phyloP scores from a whole-genome alignment of 805 yeast genomes.

The Scheffersomyces spartinae region DNA sequence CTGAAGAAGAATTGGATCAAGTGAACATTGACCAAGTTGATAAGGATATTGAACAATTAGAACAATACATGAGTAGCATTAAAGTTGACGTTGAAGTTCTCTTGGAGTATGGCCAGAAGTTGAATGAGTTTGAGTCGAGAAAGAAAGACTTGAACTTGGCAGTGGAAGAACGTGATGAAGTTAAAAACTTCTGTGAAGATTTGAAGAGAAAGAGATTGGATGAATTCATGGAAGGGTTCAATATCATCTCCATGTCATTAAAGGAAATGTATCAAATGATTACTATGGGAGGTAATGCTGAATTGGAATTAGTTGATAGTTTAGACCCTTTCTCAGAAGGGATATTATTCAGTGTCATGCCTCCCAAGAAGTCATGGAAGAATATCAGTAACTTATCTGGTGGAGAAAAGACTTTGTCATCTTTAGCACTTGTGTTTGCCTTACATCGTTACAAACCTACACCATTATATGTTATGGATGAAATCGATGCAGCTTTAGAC shows the following conservation, averaged over 20 bases:
- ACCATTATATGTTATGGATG: constrained; percentile 97
- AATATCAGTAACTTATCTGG: constrained; percentile 92
- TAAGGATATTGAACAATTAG: constrained; percentile 41
- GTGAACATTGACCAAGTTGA: constrained; percentile 39
- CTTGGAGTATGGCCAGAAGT: constrained; percentile 62
- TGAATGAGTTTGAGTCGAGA: constrained; percentile 51
- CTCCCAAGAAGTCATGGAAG: constrained; percentile 97
- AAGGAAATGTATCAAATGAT: constrained; percentile 98
- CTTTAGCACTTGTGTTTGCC: constrained; percentile 92
- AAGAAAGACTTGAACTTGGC: constrained; percentile 55
- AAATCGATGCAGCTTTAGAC: constrained; percentile 97
- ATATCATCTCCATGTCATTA: constrained; percentile 71
- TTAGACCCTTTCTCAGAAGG: constrained; percentile 98
- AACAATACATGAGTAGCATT: constrained; percentile 42
- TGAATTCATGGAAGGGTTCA: constrained; percentile 91
- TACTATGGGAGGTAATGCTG: constrained; percentile 99
- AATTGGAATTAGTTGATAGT: constrained; percentile 87
- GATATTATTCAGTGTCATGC: constrained; percentile 94
- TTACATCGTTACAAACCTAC: constrained; percentile 94
- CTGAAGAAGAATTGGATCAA: constrained; percentile 38
- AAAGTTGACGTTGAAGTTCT: constrained; percentile 64
- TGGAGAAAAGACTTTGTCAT: constrained; percentile 93
- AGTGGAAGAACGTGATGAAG: constrained; percentile 51
- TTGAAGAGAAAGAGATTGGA: constrained; percentile 63
- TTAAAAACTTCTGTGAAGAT: constrained; percentile 51